These are phyloP conservation scores for Medicago ruthenica DNA, from an alignment of 306 rosid genomes.

Conservation along the genomic window DNA sequence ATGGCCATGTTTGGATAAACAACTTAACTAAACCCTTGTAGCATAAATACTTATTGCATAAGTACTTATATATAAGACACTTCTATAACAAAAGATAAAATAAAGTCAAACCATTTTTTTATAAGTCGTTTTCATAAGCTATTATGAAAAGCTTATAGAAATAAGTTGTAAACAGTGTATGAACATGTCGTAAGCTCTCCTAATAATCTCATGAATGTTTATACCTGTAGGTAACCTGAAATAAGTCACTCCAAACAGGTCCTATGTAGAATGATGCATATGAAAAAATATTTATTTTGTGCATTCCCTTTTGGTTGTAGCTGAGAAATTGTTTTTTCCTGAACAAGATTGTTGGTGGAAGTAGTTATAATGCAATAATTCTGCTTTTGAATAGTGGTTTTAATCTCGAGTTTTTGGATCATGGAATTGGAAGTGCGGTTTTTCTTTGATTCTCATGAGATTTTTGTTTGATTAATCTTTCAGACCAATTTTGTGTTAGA, in stretches of 20 bases:
- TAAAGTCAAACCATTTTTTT: background rate
- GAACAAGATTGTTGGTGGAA: slow-evolving; percentile 10
- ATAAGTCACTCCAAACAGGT: background rate
- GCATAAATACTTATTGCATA: background rate
- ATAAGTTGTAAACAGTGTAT: background rate
- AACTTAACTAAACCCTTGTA: background rate
- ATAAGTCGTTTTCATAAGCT: background rate
- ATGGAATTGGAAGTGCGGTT: slow-evolving; percentile 9
- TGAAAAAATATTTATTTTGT: background rate
- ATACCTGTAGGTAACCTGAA: background rate
- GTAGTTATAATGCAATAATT: slow-evolving; percentile 27
- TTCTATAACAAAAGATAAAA: too few relatives aligned
- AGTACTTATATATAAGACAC: background rate
- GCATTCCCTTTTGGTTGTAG: slow-evolving; percentile 28
- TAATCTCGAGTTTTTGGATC: slow-evolving; percentile 21
- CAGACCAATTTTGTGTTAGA: slow-evolving; percentile 79
- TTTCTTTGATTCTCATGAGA: slow-evolving; percentile 24
- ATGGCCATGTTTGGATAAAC: background rate
- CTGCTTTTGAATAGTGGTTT: slow-evolving; percentile 25
- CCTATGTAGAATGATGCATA: background rate
- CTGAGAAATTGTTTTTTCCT: background rate
- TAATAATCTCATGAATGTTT: too few relatives aligned
- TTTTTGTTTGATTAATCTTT: slow-evolving; percentile 31
- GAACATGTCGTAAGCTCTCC: background rate
- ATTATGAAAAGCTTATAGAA: too few relatives aligned